phyloP scores from a whole-genome alignment of 768 basidiomycete species.

The Coprinopsis marcescibilis region DNA sequence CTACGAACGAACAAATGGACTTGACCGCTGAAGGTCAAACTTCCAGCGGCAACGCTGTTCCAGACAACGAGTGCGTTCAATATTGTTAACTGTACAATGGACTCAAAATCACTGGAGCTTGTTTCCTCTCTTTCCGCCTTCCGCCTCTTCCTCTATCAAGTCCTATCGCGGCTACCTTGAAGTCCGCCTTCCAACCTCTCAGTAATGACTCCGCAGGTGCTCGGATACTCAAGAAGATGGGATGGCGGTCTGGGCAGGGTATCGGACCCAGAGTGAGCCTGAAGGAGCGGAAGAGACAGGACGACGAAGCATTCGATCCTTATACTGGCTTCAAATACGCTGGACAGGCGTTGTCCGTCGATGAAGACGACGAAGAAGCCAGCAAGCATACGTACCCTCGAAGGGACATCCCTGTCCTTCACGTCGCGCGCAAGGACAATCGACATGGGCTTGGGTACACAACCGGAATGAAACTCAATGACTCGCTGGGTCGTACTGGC shows the following conservation, averaged over 20 bases:
- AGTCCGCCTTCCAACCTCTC: conserved; percentile 63
- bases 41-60: conserved; percentile 19
- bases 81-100: not conserved
- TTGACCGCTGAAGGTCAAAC: conserved; percentile 42
- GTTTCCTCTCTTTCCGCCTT: not conserved
- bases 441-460: conserved; percentile 77
- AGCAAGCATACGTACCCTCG: conserved; percentile 84
- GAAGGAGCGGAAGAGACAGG: conserved; percentile 68
- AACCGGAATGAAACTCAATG: conserved; percentile 57
- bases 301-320: conserved; percentile 40
- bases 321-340: conserved; percentile 24
- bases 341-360: conserved; percentile 29
- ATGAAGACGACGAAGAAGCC: conserved; percentile 73
- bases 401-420: conserved; percentile 63
- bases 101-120: conserved; percentile 12
- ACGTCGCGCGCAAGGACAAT: conserved; percentile 67
- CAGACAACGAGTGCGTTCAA: conserved; percentile 49
- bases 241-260: conserved; percentile 90
- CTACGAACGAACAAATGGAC: conserved; percentile 77
- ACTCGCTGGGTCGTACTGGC: conserved; percentile 41
- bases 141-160: no score
- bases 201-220: conserved; percentile 79
- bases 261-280: conserved; percentile 85
- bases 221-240: conserved; percentile 88
- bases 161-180: conserved; percentile 32